Evolutionary conservation across 371 early-diverging fungal genomes (phyloP).

Genomic region (Lichtheimia ramosa): DNA sequence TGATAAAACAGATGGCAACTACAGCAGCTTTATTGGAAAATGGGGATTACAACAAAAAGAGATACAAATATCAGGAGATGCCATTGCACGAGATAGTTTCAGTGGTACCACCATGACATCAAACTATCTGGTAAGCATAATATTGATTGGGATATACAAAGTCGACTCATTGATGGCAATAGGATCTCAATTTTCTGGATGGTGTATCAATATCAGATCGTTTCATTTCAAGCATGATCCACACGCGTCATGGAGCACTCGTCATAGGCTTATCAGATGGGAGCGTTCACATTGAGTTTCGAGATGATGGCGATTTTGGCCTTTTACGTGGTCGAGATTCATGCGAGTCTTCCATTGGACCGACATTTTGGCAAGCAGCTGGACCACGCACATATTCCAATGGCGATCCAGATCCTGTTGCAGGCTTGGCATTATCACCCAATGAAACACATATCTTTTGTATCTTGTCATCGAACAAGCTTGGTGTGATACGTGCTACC

Average conservation of each 20-base stretch:
- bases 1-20: not conserved
- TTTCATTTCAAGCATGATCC: constrained; percentile 31
- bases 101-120: constrained; percentile 1
- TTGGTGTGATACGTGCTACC: constrained; percentile 30
- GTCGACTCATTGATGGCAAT: not conserved
- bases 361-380: constrained; percentile 23
- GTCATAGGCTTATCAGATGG: constrained; percentile 46
- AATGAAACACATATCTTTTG: constrained; percentile 43
- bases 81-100: constrained; percentile 5
- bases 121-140: constrained; percentile 2
- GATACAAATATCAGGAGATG: constrained; percentile 8
- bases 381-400: constrained; percentile 11
- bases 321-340: not conserved
- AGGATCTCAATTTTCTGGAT: not conserved
- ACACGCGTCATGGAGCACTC: constrained; percentile 15
- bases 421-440: constrained; percentile 31
- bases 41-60: constrained; percentile 14
- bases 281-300: constrained; percentile 31
- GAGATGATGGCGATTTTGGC: constrained; percentile 8
- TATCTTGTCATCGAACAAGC: constrained; percentile 25
- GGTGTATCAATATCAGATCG: constrained; percentile 6
- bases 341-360: constrained; percentile 2
- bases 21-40: constrained; percentile 3
- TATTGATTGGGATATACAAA: no score
- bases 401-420: constrained; percentile 26